These are phyloP conservation scores for Verticillium nubilum DNA, from an alignment of 2,329 filamentous ascomycete genomes.

Conservation along the genomic window DNA sequence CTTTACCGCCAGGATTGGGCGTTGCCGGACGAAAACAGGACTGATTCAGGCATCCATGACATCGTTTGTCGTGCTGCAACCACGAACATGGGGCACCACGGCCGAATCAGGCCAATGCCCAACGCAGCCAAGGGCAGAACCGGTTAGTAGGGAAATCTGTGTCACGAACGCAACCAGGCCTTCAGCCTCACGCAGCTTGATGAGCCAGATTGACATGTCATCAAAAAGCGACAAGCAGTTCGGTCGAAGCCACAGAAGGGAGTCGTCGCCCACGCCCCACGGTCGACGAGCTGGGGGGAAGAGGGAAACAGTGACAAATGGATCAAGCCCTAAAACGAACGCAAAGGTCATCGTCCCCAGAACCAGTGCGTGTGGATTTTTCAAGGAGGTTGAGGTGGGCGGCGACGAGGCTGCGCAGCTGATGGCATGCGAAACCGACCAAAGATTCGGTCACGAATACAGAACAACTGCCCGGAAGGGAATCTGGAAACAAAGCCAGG, in stretches of 20 bases:
- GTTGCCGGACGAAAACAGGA: background rate
- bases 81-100: background rate
- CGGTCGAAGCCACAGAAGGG: background rate
- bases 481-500: slow-evolving; percentile 3
- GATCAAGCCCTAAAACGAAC: background rate
- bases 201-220: background rate
- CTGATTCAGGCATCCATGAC: background rate
- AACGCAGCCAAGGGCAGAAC: background rate
- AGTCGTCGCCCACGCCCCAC: background rate
- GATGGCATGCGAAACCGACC: background rate
- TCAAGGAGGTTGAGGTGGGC: slow-evolving; percentile 25
- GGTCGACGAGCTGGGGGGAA: background rate
- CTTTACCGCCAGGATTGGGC: too few species aligned
- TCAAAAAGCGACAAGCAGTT: background rate
- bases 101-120: background rate
- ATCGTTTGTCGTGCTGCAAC: background rate
- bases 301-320: background rate
- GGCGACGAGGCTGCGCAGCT: slow-evolving; percentile 20
- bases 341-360: background rate
- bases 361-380: slow-evolving; percentile 25
- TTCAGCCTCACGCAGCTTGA: background rate
- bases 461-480: background rate
- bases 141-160: background rate
- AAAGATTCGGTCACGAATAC: background rate
- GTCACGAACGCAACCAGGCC: background rate